Base-by-base conservation (phyloP, 2,329 filamentous ascomycete genomes). In the Ophiostoma fasciatum region DNA sequence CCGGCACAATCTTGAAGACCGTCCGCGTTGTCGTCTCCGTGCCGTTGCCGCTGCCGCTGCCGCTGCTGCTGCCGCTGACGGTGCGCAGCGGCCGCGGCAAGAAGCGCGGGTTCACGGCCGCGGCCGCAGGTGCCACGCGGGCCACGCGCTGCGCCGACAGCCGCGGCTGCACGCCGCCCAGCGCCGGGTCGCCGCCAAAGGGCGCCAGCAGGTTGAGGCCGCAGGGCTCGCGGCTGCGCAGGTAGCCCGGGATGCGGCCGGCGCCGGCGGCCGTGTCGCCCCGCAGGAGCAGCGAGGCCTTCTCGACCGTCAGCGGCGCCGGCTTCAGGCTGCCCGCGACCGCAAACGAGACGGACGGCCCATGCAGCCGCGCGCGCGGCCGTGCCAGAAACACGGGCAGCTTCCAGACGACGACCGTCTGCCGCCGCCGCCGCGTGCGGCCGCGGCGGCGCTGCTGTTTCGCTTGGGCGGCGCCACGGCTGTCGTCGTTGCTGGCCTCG, bases 171-270 rank as follows among this genome's bases (percentile, higher is more conserved):
- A 73, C 59, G 25, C 75, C 72, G 13, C 59, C 61, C 14, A 84
- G 60, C 19, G 66, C 67, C 17, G 74, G 70, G 49, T 85, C 81
- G 42, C 63, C 63, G 35, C 68, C 65, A 42, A 88, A 81, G 4
- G 82, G 69, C 49, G 82, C 77, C 12, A 90, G 68, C n/a, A 88
- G 62, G 52, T 88, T 90, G 43, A 82, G 63, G 2, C 79, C 76
- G 7, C 76, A 68, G 0, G 82, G 75, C 19, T 76, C 57, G 39
- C 74, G 71, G 49, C 77, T 82, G 25, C 71, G 69, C 22, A 88
- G 64, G 49, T 83, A 84, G 35, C 79, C 75, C 39, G 34, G 13
- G 27, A 31, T 28, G 19, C 33, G 32, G 11, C 35, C 36, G 1
- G 28, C 13, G 15, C 26, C 15, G 9, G 37, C 27, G 10, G 15